Evolutionary conservation across 306 rosid species (phyloP).

Genomic region (Oxytropis ochrocephala): DNA sequence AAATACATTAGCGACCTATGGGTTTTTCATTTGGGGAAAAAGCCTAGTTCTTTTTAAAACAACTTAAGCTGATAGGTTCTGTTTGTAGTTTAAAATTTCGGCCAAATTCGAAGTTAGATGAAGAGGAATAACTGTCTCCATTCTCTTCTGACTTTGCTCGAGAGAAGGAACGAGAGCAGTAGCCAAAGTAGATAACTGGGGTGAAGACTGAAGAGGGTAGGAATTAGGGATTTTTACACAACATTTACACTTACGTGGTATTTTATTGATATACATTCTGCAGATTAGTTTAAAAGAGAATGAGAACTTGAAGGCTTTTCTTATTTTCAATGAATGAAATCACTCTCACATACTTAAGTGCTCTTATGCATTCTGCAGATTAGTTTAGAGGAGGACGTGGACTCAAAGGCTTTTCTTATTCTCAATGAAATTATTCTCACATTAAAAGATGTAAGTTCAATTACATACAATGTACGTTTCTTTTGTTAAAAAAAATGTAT

Average conservation of each 20-base stretch:
- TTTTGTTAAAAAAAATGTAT: background rate
- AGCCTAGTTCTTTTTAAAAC: too few species aligned
- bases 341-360: conserved; percentile 33
- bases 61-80: too few species aligned
- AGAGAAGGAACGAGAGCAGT: too few species aligned
- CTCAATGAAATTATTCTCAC: conserved; percentile 81
- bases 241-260: background rate
- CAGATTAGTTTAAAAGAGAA: conserved; percentile 65
- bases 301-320: conserved; percentile 63
- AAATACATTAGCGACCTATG: too few species aligned
- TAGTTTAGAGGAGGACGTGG: conserved; percentile 58
- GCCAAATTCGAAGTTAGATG: too few species aligned
- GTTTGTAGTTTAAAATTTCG: too few species aligned
- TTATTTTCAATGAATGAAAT: conserved; percentile 70
- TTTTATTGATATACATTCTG: conserved; percentile 26
- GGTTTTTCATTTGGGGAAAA: too few species aligned
- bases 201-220: too few species aligned
- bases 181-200: too few species aligned
- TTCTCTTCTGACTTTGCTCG: too few species aligned
- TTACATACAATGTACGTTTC: conserved; percentile 1
- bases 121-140: too few species aligned
- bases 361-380: conserved; percentile 44
- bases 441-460: conserved; percentile 67
- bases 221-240: background rate
- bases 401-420: conserved; percentile 70